Evolutionary conservation across 371 early-diverging fungal genomes (phyloP).

Genomic region (Batkoa obscura): DNA sequence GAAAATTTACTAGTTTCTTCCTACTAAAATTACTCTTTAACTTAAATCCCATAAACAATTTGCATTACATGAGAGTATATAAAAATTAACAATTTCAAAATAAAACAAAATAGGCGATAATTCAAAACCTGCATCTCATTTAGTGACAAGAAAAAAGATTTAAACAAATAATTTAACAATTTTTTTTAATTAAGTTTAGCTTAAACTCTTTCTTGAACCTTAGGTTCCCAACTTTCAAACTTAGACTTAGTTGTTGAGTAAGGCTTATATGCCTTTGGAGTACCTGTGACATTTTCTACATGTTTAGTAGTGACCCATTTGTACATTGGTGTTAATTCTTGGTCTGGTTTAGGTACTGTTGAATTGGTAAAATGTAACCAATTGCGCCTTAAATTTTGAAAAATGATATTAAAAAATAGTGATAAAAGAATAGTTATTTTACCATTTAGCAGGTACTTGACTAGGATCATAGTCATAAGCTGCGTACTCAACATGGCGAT

Average conservation of each 20-base stretch:
- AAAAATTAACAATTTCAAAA: too few species aligned
- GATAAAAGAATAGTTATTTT: slow-evolving; percentile 4
- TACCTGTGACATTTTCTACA: slow-evolving; percentile 48
- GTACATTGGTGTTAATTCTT: slow-evolving; percentile 21
- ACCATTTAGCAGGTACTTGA: slow-evolving; percentile 84
- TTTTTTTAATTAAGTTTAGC: too few species aligned
- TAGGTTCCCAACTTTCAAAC: slow-evolving; percentile 56
- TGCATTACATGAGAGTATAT: too few species aligned
- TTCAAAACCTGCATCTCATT: too few species aligned
- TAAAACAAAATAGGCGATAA: too few species aligned
- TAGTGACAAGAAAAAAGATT: too few species aligned
- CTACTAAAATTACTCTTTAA: too few species aligned
- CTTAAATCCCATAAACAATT: too few species aligned
- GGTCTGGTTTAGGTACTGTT: slow-evolving; percentile 46
- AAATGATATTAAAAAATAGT: not conserved
- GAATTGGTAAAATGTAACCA: slow-evolving; percentile 76
- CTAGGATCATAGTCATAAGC: slow-evolving; percentile 48
- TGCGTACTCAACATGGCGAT: slow-evolving; percentile 78
- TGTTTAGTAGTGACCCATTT: slow-evolving; percentile 16
- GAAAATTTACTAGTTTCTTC: too few species aligned
- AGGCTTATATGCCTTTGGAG: slow-evolving; percentile 49
- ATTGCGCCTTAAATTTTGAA: slow-evolving; percentile 9
- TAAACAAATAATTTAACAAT: too few species aligned
- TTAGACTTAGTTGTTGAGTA: slow-evolving; percentile 78
- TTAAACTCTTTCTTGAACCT: slow-evolving; percentile 25